Evolutionary conservation across 1,139 yeast species (phyloP).

Genomic region (Candida tunisiensis): DNA sequence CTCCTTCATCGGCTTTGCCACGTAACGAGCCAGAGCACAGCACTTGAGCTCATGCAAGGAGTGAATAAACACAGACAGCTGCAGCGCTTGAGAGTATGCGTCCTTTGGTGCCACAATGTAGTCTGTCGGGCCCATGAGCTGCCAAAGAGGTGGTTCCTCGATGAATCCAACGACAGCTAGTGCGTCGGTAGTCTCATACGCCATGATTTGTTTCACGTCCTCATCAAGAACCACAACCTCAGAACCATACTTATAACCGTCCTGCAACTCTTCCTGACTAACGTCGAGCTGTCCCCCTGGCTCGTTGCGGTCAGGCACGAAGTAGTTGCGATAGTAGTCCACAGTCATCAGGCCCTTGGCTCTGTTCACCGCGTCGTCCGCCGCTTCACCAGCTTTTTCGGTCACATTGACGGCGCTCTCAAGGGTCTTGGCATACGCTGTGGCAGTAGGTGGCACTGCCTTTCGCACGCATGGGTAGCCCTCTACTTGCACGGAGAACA

Average conservation of each 20-base stretch:
- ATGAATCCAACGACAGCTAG: not conserved
- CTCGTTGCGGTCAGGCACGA: constrained; percentile 9
- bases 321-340: constrained; percentile 1
- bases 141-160: not conserved
- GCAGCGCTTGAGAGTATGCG: constrained; percentile 21
- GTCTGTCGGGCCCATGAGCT: not conserved
- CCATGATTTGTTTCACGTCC: constrained; percentile 26
- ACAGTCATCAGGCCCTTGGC: constrained; percentile 8
- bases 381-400: constrained; percentile 13
- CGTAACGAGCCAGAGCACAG: constrained; percentile 48
- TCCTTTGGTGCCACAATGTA: constrained; percentile 27
- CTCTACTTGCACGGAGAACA: constrained; percentile 28
- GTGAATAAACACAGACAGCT: constrained; percentile 34
- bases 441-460: constrained; percentile 25
- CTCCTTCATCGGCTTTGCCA: constrained; percentile 30
- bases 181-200: not conserved
- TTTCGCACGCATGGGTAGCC: constrained; percentile 47
- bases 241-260: constrained; percentile 57
- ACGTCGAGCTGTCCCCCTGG: constrained; percentile 13
- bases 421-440: constrained; percentile 8
- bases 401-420: constrained; percentile 7
- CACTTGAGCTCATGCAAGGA: constrained; percentile 30
- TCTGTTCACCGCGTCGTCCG: constrained; percentile 1
- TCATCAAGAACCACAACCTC: constrained; percentile 33
- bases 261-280: constrained; percentile 4